phyloP scores from a whole-genome alignment of 2,329 filamentous ascomycete genomes.

The Phaeosphaeriaceae sp. region DNA sequence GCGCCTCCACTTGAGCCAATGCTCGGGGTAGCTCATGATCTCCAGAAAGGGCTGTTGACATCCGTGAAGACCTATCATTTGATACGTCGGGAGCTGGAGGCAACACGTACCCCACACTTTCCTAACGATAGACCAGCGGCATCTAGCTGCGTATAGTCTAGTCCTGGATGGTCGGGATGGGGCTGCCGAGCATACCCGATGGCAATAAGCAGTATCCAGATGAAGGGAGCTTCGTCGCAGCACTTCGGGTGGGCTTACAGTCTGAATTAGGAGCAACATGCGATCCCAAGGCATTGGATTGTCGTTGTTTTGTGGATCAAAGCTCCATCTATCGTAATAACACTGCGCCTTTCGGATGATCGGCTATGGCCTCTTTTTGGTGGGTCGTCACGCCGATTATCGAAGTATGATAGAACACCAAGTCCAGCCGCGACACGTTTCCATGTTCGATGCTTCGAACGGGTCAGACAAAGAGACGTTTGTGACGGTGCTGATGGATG shows the following conservation, averaged over 20 bases:
- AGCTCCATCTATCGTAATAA: no score
- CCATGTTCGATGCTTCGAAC: background rate
- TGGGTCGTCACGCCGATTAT: background rate
- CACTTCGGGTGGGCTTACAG: background rate
- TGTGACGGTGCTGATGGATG: background rate
- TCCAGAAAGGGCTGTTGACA: constrained; percentile 22
- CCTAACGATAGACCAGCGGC: constrained; percentile 5
- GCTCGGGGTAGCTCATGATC: background rate
- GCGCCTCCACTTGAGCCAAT: background rate
- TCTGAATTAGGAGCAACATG: background rate
- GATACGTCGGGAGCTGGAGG: constrained; percentile 10
- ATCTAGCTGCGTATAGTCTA: constrained; percentile 1
- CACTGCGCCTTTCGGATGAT: background rate
- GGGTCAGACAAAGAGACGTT: background rate
- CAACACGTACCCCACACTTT: constrained; percentile 22
- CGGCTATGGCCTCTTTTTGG: no score
- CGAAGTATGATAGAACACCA: background rate
- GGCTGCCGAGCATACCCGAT: constrained; percentile 25
- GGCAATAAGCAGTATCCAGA: constrained; percentile 10
- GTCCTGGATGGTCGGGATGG: constrained; percentile 1
- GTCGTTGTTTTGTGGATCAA: no score
- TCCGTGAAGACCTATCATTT: constrained; percentile 12
- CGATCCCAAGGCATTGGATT: no score
- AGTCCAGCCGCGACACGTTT: background rate
- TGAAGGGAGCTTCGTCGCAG: background rate